Evolutionary conservation across 2,329 filamentous ascomycete genomes (phyloP), one percentile per base, ranked within the genome.

Genomic region (Esteya vermicola): DNA sequence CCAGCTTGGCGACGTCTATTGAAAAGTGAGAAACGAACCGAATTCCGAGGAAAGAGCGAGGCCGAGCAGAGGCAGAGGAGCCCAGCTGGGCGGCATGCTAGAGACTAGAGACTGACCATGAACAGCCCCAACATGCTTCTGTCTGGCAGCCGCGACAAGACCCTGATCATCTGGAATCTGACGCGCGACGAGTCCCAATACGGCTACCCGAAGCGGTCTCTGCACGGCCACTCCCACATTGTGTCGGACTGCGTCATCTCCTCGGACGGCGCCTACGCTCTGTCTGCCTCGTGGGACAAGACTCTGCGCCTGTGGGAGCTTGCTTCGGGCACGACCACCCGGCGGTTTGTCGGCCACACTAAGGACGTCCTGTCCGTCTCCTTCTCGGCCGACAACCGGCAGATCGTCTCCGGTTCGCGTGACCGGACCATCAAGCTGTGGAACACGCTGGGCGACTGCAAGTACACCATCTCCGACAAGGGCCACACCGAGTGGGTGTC

Each of bases 401-500:
- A 96, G 78, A 96, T 98, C 68, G 91, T 96, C 59, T 96, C 91
- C 53, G 91, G 88, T 54, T 96, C 91, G 51, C 88, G 91, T 66
- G 91, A 98, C 76, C 82, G 86, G 65, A 85, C 84, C 61, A 96
- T 98, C 78, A 98, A 96, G 85, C 81, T 98, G 59, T 98, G 91
- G 91, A 98, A 98, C 78, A 98, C 91, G 57, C 85, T 98, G 53
- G 91, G 91, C 70, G 91, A 98, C 80, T 98, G 91, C 88, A 98
- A 98, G 78, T 98, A 80, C 81, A 98, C 89, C 74, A 96, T 98
- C 76, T 93, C 85, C 70, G 91, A 98, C 65, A 98, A 98, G 83
- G 91, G 91, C 64, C 91, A 98, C 78, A 85, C 85, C 68, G 91
- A 98, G 70, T 98, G 91, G 91, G 91, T 94, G 56, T 95, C 89